Conservation (phyloP, 306 rosid genomes). For the Benincasa hispida region DNA sequence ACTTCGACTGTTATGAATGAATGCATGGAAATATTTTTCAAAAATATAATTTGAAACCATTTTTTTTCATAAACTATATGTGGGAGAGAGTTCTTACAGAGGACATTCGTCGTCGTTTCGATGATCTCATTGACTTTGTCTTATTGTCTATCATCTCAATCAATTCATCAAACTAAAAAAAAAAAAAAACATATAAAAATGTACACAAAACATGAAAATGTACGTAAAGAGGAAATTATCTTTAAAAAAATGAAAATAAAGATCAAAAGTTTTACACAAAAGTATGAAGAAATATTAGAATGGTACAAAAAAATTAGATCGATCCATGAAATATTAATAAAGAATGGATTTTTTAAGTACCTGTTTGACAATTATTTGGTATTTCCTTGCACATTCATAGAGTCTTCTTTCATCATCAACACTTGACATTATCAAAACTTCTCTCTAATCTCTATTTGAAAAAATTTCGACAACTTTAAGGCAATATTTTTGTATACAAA, state of each 20-base stretch:
- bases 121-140: neutral
- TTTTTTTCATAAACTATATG: no score
- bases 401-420: conserved; percentile 27
- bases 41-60: no score
- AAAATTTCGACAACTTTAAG: neutral
- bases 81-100: neutral
- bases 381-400: conserved; percentile 15
- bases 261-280: neutral
- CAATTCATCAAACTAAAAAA: conserved; percentile 27
- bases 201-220: neutral
- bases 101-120: conserved; percentile 14
- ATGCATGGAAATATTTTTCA: no score
- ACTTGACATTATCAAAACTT: conserved; percentile 19
- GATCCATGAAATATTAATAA: neutral
- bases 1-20: no score
- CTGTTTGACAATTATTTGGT: conserved; percentile 20
- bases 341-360: neutral
- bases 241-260: no score
- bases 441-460: neutral
- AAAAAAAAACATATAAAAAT: neutral
- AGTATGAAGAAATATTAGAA: neutral
- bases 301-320: neutral
- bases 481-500: neutral
- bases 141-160: conserved; percentile 19
- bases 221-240: no score